Percentiles rank a stretch among this genome's conserved stretches.
Evolutionary conservation across 208 protist species (phyloP).

Genomic region (Acanthamoeba triangularis): DNA sequence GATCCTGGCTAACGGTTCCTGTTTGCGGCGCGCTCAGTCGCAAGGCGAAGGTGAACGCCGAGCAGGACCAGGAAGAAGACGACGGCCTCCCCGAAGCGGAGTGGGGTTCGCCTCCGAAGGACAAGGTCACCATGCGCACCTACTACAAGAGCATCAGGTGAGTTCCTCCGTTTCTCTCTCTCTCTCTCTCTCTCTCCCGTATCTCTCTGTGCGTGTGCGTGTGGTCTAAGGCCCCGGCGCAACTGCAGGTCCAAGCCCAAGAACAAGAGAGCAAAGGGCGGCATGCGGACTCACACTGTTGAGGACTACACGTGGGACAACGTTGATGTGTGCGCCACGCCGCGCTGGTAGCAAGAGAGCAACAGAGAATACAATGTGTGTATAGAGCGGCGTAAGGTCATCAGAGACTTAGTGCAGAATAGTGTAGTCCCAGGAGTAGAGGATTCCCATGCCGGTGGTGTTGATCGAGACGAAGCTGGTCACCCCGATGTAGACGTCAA

Average conservation of each 20-base stretch:
- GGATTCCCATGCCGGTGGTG: no score
- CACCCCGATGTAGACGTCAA: no score
- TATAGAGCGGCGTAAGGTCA: no score
- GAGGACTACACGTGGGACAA: not conserved
- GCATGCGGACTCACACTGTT: not conserved
- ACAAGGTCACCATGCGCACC: constrained; percentile 30
- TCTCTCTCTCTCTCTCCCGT: not conserved
- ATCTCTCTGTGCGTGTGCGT: not conserved
- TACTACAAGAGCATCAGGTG: constrained; percentile 50
- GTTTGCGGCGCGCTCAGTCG: not conserved
- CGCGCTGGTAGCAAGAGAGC: not conserved
- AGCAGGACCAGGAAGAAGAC: constrained; percentile 12
- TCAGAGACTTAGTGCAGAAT: no score
- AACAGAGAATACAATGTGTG: no score
- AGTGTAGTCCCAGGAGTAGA: no score
- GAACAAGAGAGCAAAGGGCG: not conserved
- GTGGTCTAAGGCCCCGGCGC: not conserved
- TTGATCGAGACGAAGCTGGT: no score
- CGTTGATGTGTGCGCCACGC: not conserved
- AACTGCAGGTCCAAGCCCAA: not conserved
- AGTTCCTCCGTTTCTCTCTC: not conserved
- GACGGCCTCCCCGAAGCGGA: not conserved
- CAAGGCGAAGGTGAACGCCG: not conserved
- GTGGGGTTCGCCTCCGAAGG: not conserved
- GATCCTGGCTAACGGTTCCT: not conserved